These are phyloP conservation scores for Trichoderma harzianum DNA, from an alignment of 2,329 filamentous ascomycete genomes.

Conservation along the genomic window DNA sequence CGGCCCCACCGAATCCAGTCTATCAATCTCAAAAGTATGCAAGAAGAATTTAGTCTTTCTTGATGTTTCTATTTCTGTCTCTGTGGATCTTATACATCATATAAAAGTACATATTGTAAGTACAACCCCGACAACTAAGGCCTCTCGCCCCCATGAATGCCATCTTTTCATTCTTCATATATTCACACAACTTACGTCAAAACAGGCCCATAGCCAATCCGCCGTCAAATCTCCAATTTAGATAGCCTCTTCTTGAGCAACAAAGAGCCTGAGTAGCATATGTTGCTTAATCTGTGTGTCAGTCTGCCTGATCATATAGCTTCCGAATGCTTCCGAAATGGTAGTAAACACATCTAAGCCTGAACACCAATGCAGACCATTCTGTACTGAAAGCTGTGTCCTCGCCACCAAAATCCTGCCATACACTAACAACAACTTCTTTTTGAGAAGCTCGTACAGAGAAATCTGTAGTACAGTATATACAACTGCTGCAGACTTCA, in stretches of 20 bases:
- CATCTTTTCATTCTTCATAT: background rate
- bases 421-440: background rate
- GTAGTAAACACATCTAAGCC: background rate
- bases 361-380: constrained; percentile 3
- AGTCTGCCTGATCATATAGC: background rate
- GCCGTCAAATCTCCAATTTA: background rate
- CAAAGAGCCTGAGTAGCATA: background rate
- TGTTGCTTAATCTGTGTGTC: background rate
- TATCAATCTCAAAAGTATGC: background rate
- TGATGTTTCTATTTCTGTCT: background rate
- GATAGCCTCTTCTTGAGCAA: background rate
- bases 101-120: background rate
- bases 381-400: background rate
- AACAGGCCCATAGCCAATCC: background rate
- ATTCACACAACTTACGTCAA: background rate
- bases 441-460: background rate
- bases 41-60: background rate
- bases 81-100: background rate
- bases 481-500: constrained; percentile 7
- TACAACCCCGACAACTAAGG: background rate
- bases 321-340: constrained; percentile 1
- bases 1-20: background rate
- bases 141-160: background rate
- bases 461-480: constrained; percentile 17
- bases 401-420: constrained; percentile 21